Evolutionary conservation across 2,329 filamentous ascomycete genomes (phyloP).

Genomic region (Aspergillus sp.): DNA sequence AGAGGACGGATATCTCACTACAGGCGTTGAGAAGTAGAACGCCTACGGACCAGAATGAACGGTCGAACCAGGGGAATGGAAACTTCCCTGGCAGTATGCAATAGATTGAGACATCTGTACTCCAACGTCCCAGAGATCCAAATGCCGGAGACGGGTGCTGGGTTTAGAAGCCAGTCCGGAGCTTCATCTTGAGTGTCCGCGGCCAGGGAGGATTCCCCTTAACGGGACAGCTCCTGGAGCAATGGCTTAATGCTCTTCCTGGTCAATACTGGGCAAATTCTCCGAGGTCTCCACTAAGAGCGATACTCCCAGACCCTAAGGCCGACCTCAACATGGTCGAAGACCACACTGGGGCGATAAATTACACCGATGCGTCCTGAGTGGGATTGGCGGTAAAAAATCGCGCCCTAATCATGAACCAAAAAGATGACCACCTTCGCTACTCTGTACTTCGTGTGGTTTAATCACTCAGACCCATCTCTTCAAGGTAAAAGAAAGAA

Average conservation of each 20-base stretch:
- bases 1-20: background rate
- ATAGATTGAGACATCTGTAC: background rate
- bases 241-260: no score
- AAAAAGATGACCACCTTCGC: no score
- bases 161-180: slow-evolving; percentile 4
- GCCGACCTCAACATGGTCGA: no score
- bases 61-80: slow-evolving; percentile 2
- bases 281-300: no score
- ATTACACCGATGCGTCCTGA: slow-evolving; percentile 3
- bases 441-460: no score
- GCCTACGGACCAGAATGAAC: no score
- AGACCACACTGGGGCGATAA: slow-evolving; percentile 7
- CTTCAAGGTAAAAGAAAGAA: no score
- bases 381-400: background rate
- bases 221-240: background rate
- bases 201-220: slow-evolving; percentile 4
- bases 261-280: no score
- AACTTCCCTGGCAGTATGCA: background rate
- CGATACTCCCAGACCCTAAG: slow-evolving; percentile 3
- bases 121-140: background rate
- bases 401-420: no score
- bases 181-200: background rate
- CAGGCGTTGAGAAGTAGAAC: background rate
- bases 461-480: no score
- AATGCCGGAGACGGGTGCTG: slow-evolving; percentile 9